Evolutionary conservation across 2,329 filamentous ascomycete species (phyloP).

Genomic region (Paraphoma sp.): DNA sequence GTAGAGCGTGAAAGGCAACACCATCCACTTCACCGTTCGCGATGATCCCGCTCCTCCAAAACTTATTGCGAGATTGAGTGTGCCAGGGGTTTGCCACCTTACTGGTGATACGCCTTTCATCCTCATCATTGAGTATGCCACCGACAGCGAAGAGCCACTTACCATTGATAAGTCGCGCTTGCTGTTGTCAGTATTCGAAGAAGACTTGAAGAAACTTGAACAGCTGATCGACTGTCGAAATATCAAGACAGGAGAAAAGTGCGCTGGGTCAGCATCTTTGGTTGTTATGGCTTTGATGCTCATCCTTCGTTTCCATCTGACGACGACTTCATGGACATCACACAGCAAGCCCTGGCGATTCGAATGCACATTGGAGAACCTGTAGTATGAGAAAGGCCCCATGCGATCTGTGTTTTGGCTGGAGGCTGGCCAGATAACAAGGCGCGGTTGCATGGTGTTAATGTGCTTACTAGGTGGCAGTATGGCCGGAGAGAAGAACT

Average conservation of each 20-base stretch:
- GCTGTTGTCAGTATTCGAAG: not conserved
- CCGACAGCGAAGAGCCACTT: not conserved
- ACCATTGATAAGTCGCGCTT: constrained; percentile 1
- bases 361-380: constrained; percentile 1
- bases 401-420: not conserved
- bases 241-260: not conserved
- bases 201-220: not conserved
- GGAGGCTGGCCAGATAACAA: not conserved
- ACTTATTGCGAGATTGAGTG: not conserved
- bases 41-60: constrained; percentile 1
- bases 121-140: not conserved
- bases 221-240: not conserved
- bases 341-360: not conserved
- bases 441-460: not conserved
- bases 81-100: not conserved
- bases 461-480: not conserved
- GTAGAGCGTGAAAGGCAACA: not conserved
- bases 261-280: not conserved
- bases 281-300: not conserved
- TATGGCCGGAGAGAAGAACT: not conserved
- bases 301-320: not conserved
- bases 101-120: not conserved
- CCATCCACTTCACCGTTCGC: not conserved
- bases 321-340: constrained; percentile 1
- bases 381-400: not conserved